Evolutionary conservation across 2,329 filamentous ascomycete genomes (phyloP).

Genomic region (Zopfia rhizophila): DNA sequence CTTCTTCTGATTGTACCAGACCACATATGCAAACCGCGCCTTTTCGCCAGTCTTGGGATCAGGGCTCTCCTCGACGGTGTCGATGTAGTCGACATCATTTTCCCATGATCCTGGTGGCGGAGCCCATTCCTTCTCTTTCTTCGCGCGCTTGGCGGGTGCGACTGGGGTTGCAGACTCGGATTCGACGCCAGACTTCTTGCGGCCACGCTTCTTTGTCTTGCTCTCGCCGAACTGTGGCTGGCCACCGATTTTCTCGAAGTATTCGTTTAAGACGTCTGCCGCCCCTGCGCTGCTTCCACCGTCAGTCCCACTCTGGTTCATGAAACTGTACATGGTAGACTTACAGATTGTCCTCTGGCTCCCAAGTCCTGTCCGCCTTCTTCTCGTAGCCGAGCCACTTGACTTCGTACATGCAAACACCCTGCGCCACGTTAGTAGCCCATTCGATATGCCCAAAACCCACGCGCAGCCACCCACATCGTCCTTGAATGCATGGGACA

Average conservation of each 20-base stretch:
- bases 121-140: constrained; percentile 66
- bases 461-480: constrained; percentile 55
- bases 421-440: constrained; percentile 21
- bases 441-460: neutral
- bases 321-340: constrained; percentile 24
- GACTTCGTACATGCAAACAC: constrained; percentile 70
- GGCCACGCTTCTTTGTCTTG: constrained; percentile 64
- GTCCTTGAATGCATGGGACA: constrained; percentile 70
- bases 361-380: constrained; percentile 79
- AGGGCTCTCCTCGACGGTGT: constrained; percentile 74
- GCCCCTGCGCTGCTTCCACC: constrained; percentile 44
- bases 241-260: constrained; percentile 72
- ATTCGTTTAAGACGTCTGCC: constrained; percentile 69
- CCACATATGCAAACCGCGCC: constrained; percentile 73
- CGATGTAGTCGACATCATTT: constrained; percentile 74
- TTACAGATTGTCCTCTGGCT: constrained; percentile 78
- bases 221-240: constrained; percentile 63
- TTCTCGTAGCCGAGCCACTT: constrained; percentile 85
- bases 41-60: constrained; percentile 54
- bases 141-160: constrained; percentile 40
- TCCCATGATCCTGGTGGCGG: constrained; percentile 82
- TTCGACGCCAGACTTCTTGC: constrained; percentile 37
- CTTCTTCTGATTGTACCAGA: constrained; percentile 79
- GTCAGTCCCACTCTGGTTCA: constrained; percentile 10
- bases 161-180: constrained; percentile 37